These are phyloP conservation scores for Mucor indicus DNA, from an alignment of 371 early-diverging fungal genomes.

Conservation along the genomic window DNA sequence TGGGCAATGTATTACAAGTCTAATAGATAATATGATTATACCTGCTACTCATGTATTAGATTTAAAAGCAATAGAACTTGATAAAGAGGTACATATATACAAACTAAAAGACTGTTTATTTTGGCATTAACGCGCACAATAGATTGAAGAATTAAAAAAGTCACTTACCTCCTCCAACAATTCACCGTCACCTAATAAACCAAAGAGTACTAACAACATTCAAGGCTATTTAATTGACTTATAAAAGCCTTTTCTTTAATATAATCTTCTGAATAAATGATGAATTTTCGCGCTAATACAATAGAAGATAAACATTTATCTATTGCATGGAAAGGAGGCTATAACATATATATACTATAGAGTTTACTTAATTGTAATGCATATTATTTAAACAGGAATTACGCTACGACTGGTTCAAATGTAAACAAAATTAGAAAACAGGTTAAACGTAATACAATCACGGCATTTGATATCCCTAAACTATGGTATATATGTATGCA, in stretches of 20 bases:
- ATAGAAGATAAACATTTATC: background rate
- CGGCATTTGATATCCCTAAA: constrained; percentile 6
- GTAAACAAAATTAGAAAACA: background rate
- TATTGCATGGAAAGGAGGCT: constrained; percentile 13
- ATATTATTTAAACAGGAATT: constrained; percentile 12
- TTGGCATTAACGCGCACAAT: background rate
- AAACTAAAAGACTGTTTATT: no score
- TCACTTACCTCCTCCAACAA: background rate
- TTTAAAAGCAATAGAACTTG: constrained; percentile 13
- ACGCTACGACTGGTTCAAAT: background rate
- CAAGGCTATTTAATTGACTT: constrained; percentile 1
- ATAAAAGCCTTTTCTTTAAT: background rate
- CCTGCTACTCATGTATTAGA: constrained; percentile 50
- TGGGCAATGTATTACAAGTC: constrained; percentile 48
- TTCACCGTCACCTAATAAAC: background rate
- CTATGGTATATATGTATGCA: constrained; percentile 12
- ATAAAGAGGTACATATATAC: constrained; percentile 18
- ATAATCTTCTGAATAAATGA: background rate
- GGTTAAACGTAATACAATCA: constrained; percentile 2
- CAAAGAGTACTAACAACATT: background rate
- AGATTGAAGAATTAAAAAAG: constrained; percentile 9
- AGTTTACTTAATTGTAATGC: no score
- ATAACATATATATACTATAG: no score
- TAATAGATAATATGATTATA: constrained; percentile 55
- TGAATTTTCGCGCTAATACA: no score